Percentiles rank a stretch among this genome's conserved stretches.
These are phyloP conservation scores for Globisporangium spiculum DNA, from an alignment of 352 stramenopile species.

Conservation along the genomic window DNA sequence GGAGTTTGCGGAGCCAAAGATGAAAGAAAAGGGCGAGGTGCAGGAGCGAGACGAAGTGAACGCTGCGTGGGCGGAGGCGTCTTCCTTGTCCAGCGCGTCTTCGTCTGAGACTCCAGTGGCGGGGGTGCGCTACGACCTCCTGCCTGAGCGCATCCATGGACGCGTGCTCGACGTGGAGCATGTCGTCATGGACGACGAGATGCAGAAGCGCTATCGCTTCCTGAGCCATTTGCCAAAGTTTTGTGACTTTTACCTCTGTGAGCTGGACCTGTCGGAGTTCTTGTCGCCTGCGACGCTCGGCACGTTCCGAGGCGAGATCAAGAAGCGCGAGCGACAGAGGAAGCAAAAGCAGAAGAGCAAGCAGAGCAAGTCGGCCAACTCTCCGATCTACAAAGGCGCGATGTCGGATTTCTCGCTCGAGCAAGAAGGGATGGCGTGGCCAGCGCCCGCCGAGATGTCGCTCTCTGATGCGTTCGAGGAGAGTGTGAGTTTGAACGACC, in stretches of 20 bases:
- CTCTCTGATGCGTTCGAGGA: constrained; percentile 44
- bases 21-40: constrained; percentile 22
- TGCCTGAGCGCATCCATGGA: constrained; percentile 53
- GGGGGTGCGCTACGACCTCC: constrained; percentile 42
- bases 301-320: constrained; percentile 65
- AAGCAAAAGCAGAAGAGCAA: constrained; percentile 52
- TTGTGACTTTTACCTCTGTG: constrained; percentile 87
- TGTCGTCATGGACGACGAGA: constrained; percentile 83
- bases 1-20: constrained; percentile 53
- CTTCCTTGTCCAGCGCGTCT: constrained; percentile 14
- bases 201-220: constrained; percentile 83
- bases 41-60: constrained; percentile 24
- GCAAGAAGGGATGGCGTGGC: constrained; percentile 50
- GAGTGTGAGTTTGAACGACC: constrained; percentile 6
- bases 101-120: constrained; percentile 5
- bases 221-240: constrained; percentile 82
- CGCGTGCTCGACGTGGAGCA: constrained; percentile 85
- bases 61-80: constrained; percentile 28
- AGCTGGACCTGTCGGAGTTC: constrained; percentile 73
- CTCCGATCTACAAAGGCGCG: constrained; percentile 25
- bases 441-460: constrained; percentile 53
- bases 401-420: constrained; percentile 51
- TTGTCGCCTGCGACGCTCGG: constrained; percentile 64
- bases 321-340: constrained; percentile 70
- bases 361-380: constrained; percentile 19